These are phyloP conservation scores for Hymenoscyphus repandus DNA, from an alignment of 2,329 filamentous ascomycete species.

Conservation along the genomic window DNA sequence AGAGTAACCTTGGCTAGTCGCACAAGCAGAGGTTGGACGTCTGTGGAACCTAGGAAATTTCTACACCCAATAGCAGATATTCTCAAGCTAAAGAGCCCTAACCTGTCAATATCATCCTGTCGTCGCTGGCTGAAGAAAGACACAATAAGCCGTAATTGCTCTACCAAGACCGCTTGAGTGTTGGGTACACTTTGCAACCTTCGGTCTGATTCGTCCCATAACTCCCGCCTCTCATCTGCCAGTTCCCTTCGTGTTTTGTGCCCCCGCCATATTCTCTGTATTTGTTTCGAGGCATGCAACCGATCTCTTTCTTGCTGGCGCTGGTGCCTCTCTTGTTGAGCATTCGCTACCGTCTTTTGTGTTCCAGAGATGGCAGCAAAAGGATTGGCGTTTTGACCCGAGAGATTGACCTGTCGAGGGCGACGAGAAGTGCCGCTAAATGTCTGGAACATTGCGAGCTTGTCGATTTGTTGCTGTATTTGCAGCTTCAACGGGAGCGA, in stretches of 20 bases:
- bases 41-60: slow-evolving; percentile 28
- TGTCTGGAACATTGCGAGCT: slow-evolving; percentile 70
- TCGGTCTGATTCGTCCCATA: slow-evolving; percentile 58
- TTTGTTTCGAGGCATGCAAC: slow-evolving; percentile 63
- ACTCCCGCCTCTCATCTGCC: slow-evolving; percentile 49
- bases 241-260: slow-evolving; percentile 57
- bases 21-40: slow-evolving; percentile 20
- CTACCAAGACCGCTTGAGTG: slow-evolving; percentile 33
- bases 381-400: slow-evolving; percentile 75
- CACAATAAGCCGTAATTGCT: slow-evolving; percentile 44
- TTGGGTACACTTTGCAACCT: slow-evolving; percentile 22
- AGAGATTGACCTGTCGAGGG: slow-evolving; percentile 88
- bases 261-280: slow-evolving; percentile 82
- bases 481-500: slow-evolving; percentile 12
- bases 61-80: slow-evolving; percentile 30
- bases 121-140: slow-evolving; percentile 42
- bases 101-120: slow-evolving; percentile 43
- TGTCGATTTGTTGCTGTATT: neutral
- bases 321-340: slow-evolving; percentile 77
- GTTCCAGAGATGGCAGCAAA: slow-evolving; percentile 65
- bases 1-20: slow-evolving; percentile 23
- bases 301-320: slow-evolving; percentile 77
- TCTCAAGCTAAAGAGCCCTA: slow-evolving; percentile 37
- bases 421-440: slow-evolving; percentile 86
- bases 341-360: slow-evolving; percentile 74